Evolutionary conservation across 2,329 filamentous ascomycete species (phyloP).

Genomic region (Apiospora aurea): DNA sequence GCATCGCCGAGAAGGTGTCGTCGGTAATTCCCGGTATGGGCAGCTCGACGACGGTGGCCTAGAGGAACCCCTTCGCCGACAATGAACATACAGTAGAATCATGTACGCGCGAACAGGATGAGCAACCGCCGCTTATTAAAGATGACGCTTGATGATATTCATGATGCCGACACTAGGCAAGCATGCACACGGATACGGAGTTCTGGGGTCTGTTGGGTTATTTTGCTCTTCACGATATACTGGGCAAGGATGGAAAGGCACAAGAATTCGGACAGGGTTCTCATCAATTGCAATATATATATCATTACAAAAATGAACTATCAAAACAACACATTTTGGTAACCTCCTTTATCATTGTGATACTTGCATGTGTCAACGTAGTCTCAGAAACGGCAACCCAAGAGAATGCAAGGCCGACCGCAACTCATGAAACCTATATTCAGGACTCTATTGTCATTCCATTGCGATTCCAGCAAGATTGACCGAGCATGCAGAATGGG

Average conservation of each 20-base stretch:
- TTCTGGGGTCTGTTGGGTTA: constrained; percentile 17
- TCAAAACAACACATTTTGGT: neutral
- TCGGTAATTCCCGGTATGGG: constrained; percentile 36
- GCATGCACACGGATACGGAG: constrained; percentile 10
- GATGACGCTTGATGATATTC: neutral
- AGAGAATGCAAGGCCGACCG: neutral
- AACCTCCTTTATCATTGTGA: neutral
- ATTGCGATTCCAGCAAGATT: neutral
- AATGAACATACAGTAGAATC: constrained; percentile 24
- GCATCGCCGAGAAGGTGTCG: constrained; percentile 43
- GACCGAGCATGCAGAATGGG: too few species aligned
- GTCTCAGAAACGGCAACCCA: neutral
- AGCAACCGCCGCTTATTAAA: neutral
- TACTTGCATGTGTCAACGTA: neutral
- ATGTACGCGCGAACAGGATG: constrained; percentile 3
- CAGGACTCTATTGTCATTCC: neutral
- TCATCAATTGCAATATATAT: neutral
- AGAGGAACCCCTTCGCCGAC: constrained; percentile 24
- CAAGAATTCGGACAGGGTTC: neutral
- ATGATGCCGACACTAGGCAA: neutral
- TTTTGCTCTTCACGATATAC: constrained; percentile 13
- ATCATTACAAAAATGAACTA: neutral
- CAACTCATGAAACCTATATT: neutral
- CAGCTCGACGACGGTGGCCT: constrained; percentile 36
- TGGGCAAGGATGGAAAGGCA: constrained; percentile 4